Conservation (phyloP, 305 asterid species). For the Solanum hybrid region DNA sequence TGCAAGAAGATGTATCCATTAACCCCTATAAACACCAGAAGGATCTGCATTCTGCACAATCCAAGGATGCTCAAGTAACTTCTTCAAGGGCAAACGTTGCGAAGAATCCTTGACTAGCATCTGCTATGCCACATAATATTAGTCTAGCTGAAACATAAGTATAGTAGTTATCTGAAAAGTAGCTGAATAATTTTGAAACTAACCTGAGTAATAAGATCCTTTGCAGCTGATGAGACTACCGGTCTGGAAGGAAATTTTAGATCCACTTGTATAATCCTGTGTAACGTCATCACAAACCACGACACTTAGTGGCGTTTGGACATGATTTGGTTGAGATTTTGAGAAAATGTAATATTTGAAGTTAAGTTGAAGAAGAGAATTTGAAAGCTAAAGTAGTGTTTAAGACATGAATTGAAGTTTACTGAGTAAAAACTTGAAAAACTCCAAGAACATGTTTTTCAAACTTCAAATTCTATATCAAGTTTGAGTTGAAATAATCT, state of each 20-base stretch:
- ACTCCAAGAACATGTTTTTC: not conserved
- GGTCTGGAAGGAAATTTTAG: constrained; percentile 80
- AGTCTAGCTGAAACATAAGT: not conserved
- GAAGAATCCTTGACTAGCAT: constrained; percentile 81
- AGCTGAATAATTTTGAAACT: not conserved
- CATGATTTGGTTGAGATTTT: not conserved
- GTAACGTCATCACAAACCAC: not conserved
- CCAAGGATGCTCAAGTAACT: constrained; percentile 86
- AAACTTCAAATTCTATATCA: not conserved
- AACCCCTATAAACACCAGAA: constrained; percentile 49
- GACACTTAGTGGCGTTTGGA: not conserved
- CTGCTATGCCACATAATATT: constrained; percentile 22
- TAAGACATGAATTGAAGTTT: not conserved
- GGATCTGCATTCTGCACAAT: constrained; percentile 79
- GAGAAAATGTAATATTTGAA: not conserved
- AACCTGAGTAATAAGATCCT: constrained; percentile 86
- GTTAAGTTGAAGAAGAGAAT: not conserved
- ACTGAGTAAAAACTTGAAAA: not conserved
- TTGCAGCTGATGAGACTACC: constrained; percentile 63
- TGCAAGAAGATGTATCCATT: not conserved
- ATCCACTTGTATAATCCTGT: constrained; percentile 88
- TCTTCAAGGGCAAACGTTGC: constrained; percentile 55
- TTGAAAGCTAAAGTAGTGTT: not conserved
- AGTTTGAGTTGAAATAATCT: not conserved
- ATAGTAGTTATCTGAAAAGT: not conserved